Evolutionary conservation across 768 basidiomycete genomes (phyloP).

Genomic region (Mycena alexandri): DNA sequence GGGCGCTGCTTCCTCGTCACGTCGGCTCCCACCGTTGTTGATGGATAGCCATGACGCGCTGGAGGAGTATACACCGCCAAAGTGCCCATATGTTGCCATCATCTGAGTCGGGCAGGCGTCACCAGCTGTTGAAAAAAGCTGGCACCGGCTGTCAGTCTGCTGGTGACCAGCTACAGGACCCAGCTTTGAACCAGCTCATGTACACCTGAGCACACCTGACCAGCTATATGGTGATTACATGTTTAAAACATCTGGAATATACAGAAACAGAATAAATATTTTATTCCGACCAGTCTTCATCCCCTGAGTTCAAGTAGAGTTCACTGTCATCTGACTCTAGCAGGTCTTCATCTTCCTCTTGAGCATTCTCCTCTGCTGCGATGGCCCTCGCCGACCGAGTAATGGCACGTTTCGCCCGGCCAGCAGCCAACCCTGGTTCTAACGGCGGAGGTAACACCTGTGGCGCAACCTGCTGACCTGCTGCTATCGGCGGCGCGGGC

Average conservation of each 20-base stretch:
- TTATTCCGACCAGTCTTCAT: constrained; percentile 1
- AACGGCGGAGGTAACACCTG: too few relatives aligned
- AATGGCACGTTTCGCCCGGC: neutral
- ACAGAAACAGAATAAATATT: neutral
- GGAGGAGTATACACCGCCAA: constrained; percentile 18
- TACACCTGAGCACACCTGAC: neutral
- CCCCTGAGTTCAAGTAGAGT: too few relatives aligned
- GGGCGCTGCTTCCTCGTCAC: too few relatives aligned
- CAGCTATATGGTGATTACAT: neutral
- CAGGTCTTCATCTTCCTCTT: neutral
- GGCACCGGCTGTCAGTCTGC: neutral
- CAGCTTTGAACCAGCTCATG: neutral
- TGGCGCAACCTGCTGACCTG: too few relatives aligned
- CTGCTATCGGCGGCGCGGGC: too few relatives aligned
- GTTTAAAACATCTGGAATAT: constrained; percentile 1
- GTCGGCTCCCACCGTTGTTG: too few relatives aligned
- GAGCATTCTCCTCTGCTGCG: neutral
- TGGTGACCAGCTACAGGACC: neutral
- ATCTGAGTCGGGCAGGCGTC: neutral
- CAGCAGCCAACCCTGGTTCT: neutral
- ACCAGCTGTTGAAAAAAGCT: neutral
- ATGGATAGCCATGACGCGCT: too few relatives aligned
- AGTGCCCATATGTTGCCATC: constrained; percentile 3
- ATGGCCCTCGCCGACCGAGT: neutral
- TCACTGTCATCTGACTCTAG: neutral